These are phyloP conservation scores for Athelia sp. DNA, from an alignment of 1,284 basidiomycete genomes.

Conservation along the genomic window DNA sequence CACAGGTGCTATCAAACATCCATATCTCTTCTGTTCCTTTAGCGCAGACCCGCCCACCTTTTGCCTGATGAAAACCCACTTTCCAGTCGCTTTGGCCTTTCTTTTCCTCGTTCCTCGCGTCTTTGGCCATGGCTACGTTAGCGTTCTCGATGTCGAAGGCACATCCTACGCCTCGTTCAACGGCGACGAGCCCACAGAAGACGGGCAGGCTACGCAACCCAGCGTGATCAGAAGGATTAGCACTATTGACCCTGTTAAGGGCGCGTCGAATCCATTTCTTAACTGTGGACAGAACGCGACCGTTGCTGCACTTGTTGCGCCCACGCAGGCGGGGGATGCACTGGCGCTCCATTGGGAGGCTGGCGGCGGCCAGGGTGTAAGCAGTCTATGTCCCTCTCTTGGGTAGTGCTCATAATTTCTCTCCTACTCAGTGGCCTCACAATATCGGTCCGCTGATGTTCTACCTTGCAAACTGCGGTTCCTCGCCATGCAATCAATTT, in stretches of 20 bases:
- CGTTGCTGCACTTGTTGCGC: conserved; percentile 45
- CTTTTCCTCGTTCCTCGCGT: conserved; percentile 28
- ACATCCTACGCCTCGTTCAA: conserved; percentile 33
- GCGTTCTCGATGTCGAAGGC: conserved; percentile 49
- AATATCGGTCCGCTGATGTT: conserved; percentile 67
- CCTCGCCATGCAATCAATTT: conserved; percentile 53
- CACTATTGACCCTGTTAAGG: conserved; percentile 56
- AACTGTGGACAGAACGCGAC: conserved; percentile 61
- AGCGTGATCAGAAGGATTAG: conserved; percentile 61
- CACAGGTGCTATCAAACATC: too few relatives aligned
- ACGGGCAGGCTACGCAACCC: conserved; percentile 20
- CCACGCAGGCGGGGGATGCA: conserved; percentile 59
- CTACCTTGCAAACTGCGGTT: conserved; percentile 64
- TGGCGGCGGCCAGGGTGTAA: conserved; percentile 41
- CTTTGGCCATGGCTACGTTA: conserved; percentile 57
- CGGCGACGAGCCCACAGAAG: conserved; percentile 47
- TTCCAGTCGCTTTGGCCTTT: conserved; percentile 16
- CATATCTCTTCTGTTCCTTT: too few relatives aligned
- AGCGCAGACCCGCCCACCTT: too few relatives aligned
- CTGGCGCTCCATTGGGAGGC: conserved; percentile 58
- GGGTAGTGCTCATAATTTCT: conserved; percentile 4
- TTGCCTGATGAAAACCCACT: too few relatives aligned
- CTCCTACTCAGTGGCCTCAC: too few relatives aligned
- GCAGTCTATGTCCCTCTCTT: conserved; percentile 22
- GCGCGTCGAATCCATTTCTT: conserved; percentile 48